Percentiles rank a stretch among this genome's conserved stretches.
Conservation (phyloP, 257 asterid genomes). For the Jaltomata sinuosa region DNA sequence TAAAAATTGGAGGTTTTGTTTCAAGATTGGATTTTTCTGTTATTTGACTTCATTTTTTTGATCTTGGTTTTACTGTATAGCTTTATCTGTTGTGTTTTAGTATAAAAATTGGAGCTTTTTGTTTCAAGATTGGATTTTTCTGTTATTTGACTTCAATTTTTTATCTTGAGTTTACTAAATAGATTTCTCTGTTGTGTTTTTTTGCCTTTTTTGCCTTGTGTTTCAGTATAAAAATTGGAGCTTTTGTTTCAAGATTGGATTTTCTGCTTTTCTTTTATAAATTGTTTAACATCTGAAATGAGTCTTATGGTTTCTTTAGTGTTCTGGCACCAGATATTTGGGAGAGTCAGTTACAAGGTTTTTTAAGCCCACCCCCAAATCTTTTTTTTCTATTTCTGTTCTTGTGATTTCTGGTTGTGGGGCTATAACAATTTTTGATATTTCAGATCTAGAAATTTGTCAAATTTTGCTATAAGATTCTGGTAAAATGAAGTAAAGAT, state of each 20-base stretch:
- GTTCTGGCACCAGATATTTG: neutral
- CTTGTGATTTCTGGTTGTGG: neutral
- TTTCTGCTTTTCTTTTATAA: neutral
- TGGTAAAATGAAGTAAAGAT: neutral
- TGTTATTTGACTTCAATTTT: too few species aligned
- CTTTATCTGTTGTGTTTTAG: neutral
- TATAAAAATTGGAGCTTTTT: too few species aligned
- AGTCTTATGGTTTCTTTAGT: neutral
- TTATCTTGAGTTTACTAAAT: too few species aligned
- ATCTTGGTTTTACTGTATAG: neutral
- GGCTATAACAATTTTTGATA: neutral
- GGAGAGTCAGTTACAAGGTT: neutral
- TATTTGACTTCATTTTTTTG: neutral
- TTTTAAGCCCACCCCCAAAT: neutral
- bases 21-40: too few species aligned
- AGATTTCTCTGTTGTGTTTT: too few species aligned
- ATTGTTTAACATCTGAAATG: neutral
- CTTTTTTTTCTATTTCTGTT: neutral
- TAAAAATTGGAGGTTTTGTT: too few species aligned
- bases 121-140: neutral
- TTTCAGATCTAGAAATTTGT: neutral
- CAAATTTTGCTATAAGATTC: neutral
- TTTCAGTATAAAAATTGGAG: neutral
- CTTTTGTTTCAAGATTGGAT: neutral
- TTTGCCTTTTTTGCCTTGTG: neutral